These are phyloP conservation scores for Ustulina deusta DNA, from an alignment of 2,329 filamentous ascomycete species.

Conservation along the genomic window DNA sequence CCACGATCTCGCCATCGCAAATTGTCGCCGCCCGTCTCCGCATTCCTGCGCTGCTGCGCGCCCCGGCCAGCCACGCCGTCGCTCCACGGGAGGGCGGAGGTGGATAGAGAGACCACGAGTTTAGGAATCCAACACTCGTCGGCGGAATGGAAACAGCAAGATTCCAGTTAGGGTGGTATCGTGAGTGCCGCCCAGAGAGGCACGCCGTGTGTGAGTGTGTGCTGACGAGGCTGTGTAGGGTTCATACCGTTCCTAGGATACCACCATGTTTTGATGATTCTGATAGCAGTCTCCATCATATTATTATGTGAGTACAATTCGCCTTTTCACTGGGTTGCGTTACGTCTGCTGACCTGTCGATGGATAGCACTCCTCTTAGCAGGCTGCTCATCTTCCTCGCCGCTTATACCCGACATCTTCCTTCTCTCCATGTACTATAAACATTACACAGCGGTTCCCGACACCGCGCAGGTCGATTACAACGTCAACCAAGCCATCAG, in stretches of 20 bases:
- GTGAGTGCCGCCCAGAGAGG: constrained; percentile 42
- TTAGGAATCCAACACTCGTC: constrained; percentile 38
- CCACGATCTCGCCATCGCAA: constrained; percentile 32
- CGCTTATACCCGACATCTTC: constrained; percentile 94
- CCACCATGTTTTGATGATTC: constrained; percentile 94
- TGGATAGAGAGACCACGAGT: constrained; percentile 43
- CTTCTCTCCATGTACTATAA: constrained; percentile 98
- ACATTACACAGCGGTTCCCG: constrained; percentile 82
- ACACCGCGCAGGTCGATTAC: constrained; percentile 90
- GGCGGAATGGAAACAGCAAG: constrained; percentile 45
- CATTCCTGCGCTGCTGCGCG: constrained; percentile 45
- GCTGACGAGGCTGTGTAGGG: constrained; percentile 55
- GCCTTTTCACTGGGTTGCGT: background rate
- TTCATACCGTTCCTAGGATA: constrained; percentile 77
- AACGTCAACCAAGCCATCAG: constrained; percentile 85
- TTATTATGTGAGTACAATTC: constrained; percentile 80
- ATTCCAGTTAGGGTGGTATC: constrained; percentile 51
- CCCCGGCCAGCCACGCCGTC: constrained; percentile 46
- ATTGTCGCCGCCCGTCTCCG: constrained; percentile 24
- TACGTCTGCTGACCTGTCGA: constrained; percentile 12
- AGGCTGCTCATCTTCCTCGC: constrained; percentile 96
- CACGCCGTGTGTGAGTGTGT: background rate
- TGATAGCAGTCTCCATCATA: constrained; percentile 94
- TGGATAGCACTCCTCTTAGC: constrained; percentile 84
- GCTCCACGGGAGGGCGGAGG: constrained; percentile 51